These are phyloP conservation scores for Crithidia sp. DNA, from an alignment of 208 protist genomes.

Conservation along the genomic window DNA sequence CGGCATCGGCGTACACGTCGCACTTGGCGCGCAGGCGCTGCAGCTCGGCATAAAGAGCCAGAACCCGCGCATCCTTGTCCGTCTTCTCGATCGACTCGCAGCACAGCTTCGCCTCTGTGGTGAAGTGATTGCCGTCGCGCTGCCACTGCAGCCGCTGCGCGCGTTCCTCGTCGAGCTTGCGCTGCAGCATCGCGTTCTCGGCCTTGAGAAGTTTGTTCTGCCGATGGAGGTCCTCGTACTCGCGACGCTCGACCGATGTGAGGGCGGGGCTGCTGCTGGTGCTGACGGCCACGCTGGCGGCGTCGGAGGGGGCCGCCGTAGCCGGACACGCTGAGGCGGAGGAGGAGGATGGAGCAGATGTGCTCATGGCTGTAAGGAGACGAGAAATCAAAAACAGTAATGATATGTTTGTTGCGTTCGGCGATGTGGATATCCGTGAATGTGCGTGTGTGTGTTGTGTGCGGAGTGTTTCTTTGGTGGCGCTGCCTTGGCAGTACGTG, in stretches of 20 bases:
- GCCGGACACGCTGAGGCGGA: not conserved
- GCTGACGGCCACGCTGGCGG: not conserved
- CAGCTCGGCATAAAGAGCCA: constrained; percentile 69
- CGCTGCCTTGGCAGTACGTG: too few species aligned
- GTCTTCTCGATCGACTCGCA: constrained; percentile 34
- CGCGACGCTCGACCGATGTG: constrained; percentile 28
- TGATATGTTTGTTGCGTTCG: too few species aligned
- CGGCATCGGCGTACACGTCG: constrained; percentile 65
- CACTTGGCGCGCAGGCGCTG: constrained; percentile 56
- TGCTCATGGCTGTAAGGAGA: not conserved
- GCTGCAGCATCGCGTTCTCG: constrained; percentile 57
- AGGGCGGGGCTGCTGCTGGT: constrained; percentile 19
- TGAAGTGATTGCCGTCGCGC: constrained; percentile 35
- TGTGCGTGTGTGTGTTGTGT: not conserved
- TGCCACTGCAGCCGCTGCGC: constrained; percentile 38
- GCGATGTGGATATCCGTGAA: too few species aligned
- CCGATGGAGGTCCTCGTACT: constrained; percentile 40
- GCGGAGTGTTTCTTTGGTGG: not conserved
- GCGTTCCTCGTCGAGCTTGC: constrained; percentile 42
- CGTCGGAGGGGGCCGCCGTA: too few species aligned
- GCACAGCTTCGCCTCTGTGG: constrained; percentile 31
- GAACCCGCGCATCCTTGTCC: constrained; percentile 43
- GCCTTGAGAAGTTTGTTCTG: constrained; percentile 44
- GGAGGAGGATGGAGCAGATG: not conserved
- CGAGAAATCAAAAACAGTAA: not conserved